phyloP scores from a whole-genome alignment of 1,284 basidiomycete genomes.

The Melampsora abietis-canadensis region DNA sequence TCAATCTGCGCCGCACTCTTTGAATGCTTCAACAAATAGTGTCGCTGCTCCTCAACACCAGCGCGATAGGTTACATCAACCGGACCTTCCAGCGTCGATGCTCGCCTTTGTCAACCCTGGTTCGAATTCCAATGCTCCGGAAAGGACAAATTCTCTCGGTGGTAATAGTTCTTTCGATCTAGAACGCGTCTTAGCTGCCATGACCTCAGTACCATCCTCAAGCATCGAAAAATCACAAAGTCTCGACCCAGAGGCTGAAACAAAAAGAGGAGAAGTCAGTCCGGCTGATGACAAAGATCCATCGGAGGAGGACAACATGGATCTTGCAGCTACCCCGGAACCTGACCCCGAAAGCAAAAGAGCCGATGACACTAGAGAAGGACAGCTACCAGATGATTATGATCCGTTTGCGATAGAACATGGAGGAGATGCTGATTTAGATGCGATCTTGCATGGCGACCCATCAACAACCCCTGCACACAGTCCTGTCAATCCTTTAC shows the following conservation, averaged over 20 bases:
- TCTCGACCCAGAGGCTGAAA: background rate
- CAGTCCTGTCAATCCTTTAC: constrained; percentile 12
- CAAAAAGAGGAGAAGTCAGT: background rate
- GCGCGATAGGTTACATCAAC: background rate
- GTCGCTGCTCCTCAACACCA: background rate
- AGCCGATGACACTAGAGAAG: background rate
- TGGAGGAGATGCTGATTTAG: constrained; percentile 41
- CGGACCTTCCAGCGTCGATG: background rate
- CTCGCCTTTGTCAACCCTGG: background rate
- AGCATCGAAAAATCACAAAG: background rate
- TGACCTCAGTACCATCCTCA: constrained; percentile 25
- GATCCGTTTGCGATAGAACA: constrained; percentile 40
- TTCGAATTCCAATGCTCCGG: background rate
- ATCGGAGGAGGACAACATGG: constrained; percentile 34
- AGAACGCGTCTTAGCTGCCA: constrained; percentile 35
- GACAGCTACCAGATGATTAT: constrained; percentile 37
- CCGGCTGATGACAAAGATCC: constrained; percentile 6
- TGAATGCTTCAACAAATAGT: background rate
- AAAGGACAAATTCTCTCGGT: background rate
- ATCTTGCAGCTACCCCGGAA: constrained; percentile 39
- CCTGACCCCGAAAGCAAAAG: background rate
- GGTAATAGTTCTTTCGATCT: constrained; percentile 27
- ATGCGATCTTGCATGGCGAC: constrained; percentile 40
- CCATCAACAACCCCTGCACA: constrained; percentile 5
- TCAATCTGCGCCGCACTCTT: background rate